Base-by-base conservation (phyloP, 345 rosid genomes). In the Euphorbia peplus region DNA sequence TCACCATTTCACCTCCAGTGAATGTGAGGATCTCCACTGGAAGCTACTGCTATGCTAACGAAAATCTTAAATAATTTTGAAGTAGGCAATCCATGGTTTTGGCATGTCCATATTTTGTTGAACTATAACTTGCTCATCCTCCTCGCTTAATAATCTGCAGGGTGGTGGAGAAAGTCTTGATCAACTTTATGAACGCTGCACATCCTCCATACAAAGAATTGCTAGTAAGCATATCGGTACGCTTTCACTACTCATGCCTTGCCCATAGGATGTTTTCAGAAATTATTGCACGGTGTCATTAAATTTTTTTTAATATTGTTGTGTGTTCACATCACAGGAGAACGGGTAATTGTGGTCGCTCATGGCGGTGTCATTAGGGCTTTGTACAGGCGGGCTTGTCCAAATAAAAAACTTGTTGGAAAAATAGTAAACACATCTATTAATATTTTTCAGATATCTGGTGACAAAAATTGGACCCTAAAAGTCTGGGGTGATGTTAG, bases 131-230 rank as follows among this genome's bases (percentile, higher is more conserved):
- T 44, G 39, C 41, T 22, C 24, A 19, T 10, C 30, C 64, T 68
- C 60, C 64, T 68, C 60, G 4, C 64, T 67, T 4, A 50, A 32
- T 4, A 50, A 32, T 53, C 35, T 74, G 54, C 75, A 91, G 88
- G 97, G 98, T 70, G 97, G 91, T 76, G 97, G 97, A 74, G 96
- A 87, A 83, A 91, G 95, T 76, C 75, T 83, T 22, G 91, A 91
- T 65, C 81, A 80, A 63, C 90, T 93, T 61, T 86, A 81, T 72
- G 70, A 72, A 21, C 86, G 96, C 67, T 85, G 95, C 75, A 84
- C 92, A 16, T 76, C 88, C 16, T 81, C 87, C 28, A 69, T 91
- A 73, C 85, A 78, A 75, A 88, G 75, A 77, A 93, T 91, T 79
- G 86, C 83, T 42, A 68, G 68, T 59, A 88, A 87, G 79, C 95